Percentiles rank a stretch among this genome's conserved stretches.
These are phyloP conservation scores for Sphagnum tenellum DNA, from an alignment of 225 moss, liverwort and hornwort genomes.

Conservation along the genomic window DNA sequence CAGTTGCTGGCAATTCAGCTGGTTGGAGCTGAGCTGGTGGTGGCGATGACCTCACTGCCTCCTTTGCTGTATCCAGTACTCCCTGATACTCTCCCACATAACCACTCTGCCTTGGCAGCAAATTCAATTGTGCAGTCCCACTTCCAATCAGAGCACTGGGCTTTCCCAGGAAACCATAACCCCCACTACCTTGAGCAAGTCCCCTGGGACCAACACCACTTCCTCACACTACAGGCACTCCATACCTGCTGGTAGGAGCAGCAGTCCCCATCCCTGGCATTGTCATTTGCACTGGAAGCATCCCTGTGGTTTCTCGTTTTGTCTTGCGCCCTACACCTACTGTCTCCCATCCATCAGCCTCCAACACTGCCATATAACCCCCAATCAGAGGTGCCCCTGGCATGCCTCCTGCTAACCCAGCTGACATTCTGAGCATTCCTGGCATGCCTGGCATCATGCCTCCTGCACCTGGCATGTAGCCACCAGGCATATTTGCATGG, in stretches of 20 bases:
- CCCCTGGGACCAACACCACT: conserved; percentile 16
- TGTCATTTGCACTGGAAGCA: conserved; percentile 13
- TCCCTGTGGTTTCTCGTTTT: neutral
- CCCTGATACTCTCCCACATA: neutral
- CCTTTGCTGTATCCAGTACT: conserved; percentile 4
- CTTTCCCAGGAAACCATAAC: conserved; percentile 24
- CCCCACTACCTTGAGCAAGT: conserved; percentile 26
- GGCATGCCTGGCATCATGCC: conserved; percentile 19
- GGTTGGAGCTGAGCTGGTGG: neutral
- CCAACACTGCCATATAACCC: too few species aligned
- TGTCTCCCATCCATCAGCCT: too few species aligned
- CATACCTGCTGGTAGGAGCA: conserved; percentile 22
- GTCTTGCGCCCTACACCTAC: too few species aligned
- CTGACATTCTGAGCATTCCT: conserved; percentile 7
- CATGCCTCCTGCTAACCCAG: conserved; percentile 12
- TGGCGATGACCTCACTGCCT: neutral
- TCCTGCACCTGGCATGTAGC: conserved; percentile 10
- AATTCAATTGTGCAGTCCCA: conserved; percentile 12
- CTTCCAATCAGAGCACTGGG: conserved; percentile 44
- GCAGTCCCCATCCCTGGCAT: conserved; percentile 26
- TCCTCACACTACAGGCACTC: conserved; percentile 14
- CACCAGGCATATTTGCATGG: neutral
- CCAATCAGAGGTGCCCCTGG: conserved; percentile 20
- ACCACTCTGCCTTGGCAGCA: conserved; percentile 15
- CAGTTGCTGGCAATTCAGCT: conserved; percentile 13